Conservation (phyloP, 2,329 filamentous ascomycete species). For the Fusarium sp. region DNA sequence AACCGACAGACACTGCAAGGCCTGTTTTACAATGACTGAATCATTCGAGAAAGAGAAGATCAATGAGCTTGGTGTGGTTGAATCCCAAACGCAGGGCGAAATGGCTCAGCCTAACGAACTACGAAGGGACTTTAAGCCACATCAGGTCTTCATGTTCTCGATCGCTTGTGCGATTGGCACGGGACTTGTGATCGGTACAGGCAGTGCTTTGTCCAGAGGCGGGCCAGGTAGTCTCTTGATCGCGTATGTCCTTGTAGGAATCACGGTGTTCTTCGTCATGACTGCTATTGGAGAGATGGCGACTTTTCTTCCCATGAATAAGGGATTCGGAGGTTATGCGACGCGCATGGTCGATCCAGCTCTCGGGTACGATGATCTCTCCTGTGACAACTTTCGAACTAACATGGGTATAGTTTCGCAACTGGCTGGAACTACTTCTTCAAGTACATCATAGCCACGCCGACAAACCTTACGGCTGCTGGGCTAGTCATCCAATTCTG, state of each 20-base stretch:
- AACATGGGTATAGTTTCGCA: constrained; percentile 45
- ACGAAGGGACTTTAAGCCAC: constrained; percentile 39
- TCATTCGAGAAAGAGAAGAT: neutral
- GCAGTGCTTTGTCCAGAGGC: neutral
- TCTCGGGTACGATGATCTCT: constrained; percentile 32
- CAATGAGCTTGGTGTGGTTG: neutral
- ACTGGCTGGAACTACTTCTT: constrained; percentile 61
- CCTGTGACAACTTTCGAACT: neutral
- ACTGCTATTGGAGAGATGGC: constrained; percentile 51
- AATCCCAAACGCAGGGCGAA: neutral
- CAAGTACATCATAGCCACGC: constrained; percentile 52
- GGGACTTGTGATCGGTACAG: constrained; percentile 62
- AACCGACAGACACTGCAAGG: no score
- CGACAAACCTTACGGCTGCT: constrained; percentile 52
- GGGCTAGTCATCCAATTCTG: constrained; percentile 52
- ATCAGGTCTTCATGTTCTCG: constrained; percentile 50
- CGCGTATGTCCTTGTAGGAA: constrained; percentile 54
- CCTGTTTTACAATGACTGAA: neutral
- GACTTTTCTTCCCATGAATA: constrained; percentile 41
- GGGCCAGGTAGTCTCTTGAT: constrained; percentile 52
- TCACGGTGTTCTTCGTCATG: constrained; percentile 68
- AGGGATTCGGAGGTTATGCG: constrained; percentile 45
- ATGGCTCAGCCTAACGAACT: neutral
- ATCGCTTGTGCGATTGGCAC: constrained; percentile 52
- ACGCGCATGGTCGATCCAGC: constrained; percentile 46